These are phyloP conservation scores for Rhodamnia rubescens DNA, from an alignment of 345 rosid genomes.

Conservation along the genomic window DNA sequence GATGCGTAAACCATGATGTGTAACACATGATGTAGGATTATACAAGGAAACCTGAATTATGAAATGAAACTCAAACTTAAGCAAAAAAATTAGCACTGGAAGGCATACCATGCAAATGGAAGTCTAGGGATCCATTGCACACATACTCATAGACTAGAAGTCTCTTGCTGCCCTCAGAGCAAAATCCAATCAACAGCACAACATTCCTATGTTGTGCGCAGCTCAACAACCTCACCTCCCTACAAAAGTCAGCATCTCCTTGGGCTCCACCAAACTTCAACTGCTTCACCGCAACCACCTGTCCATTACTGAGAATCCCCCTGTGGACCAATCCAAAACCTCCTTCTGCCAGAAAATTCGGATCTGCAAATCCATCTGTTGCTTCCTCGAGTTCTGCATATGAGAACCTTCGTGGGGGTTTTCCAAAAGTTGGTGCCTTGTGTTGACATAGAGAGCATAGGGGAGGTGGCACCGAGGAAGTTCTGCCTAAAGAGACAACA, in stretches of 20 bases:
- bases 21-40: neutral
- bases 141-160: conserved; percentile 61
- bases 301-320: conserved; percentile 49
- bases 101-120: conserved; percentile 53
- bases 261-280: conserved; percentile 31
- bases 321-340: conserved; percentile 50
- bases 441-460: conserved; percentile 64
- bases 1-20: neutral
- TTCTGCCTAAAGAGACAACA: conserved; percentile 40
- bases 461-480: conserved; percentile 60
- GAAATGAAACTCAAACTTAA: neutral
- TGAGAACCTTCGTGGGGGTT: conserved; percentile 54
- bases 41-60: neutral
- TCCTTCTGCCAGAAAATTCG: conserved; percentile 53
- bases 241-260: conserved; percentile 58
- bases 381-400: conserved; percentile 46
- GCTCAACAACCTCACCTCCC: conserved; percentile 65
- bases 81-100: neutral
- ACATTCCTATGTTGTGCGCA: conserved; percentile 76
- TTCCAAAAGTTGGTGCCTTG: conserved; percentile 57
- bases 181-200: conserved; percentile 55
- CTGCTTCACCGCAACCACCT: conserved; percentile 60
- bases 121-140: conserved; percentile 63
- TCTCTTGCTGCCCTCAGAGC: conserved; percentile 39
- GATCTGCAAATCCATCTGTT: conserved; percentile 47